Evolutionary conservation across 345 rosid genomes (phyloP).

Genomic region (Linum lewisii): DNA sequence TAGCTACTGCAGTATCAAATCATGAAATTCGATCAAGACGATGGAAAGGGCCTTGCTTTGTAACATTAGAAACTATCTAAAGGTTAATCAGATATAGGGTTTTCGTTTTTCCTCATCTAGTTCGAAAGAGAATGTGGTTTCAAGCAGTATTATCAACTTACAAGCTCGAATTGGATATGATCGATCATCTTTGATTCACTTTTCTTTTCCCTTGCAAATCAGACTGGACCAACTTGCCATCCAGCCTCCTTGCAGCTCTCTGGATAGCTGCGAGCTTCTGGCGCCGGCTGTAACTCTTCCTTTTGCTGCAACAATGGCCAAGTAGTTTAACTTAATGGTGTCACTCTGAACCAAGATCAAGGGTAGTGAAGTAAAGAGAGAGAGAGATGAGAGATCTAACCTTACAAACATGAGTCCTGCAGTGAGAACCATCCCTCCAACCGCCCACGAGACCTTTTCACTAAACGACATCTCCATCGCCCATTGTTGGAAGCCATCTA

Average conservation of each 20-base stretch:
- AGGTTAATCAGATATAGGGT: neutral
- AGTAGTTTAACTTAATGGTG: neutral
- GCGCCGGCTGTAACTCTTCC: conserved; percentile 41
- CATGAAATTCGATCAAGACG: neutral
- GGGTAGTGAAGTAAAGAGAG: neutral
- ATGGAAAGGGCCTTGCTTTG: neutral
- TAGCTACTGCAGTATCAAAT: neutral
- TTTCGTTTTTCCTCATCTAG: too few species aligned
- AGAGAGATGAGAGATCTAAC: conserved; percentile 23
- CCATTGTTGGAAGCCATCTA: conserved; percentile 43
- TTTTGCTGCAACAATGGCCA: conserved; percentile 32
- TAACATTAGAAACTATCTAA: neutral
- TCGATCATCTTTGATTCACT: conserved; percentile 32
- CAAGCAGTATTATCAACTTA: conserved; percentile 1
- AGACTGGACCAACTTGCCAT: conserved; percentile 32
- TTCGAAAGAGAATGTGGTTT: neutral
- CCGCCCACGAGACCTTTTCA: conserved; percentile 63
- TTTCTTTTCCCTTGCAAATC: conserved; percentile 29
- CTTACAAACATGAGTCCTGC: conserved; percentile 57
- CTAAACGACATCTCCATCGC: conserved; percentile 32
- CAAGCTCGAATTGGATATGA: neutral
- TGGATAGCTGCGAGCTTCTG: conserved; percentile 47
- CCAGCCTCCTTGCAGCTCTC: conserved; percentile 52
- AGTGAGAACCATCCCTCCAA: conserved; percentile 74
- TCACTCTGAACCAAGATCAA: neutral